Base-by-base conservation (phyloP, 169 alveolate species). In the Plasmodium gallinaceum region DNA sequence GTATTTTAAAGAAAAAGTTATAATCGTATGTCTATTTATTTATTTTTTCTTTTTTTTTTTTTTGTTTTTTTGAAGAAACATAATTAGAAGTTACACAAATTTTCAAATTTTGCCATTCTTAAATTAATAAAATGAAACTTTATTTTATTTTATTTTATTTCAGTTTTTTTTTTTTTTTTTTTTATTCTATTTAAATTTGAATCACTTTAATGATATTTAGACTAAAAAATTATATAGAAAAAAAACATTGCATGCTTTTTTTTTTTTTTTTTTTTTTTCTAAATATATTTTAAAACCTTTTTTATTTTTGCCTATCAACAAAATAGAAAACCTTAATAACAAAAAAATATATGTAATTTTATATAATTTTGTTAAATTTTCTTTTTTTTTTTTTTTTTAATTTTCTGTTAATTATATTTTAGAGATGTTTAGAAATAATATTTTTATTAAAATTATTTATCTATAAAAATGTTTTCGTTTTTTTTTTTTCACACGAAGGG, bases 1-100 rank as follows among this genome's bases (percentile, higher is more conserved):
- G 51, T 16, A 64, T 76, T 65, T 43, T 76, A 42, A 76, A 62
- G 68, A 76, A 46, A 46, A 76, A 32, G 78, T 8, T 7, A 32
- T 32, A 16, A 32, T n/a, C 7, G 32, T 43, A 45, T 69, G 14
- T 43, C 46, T 54, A 69, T 69, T 9, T 68, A 9, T 26, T 68
- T 68, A 10, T 18, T 68, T 18, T 46, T 26, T 42, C 0, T 37
- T 26, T 65, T 65, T 39, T 65, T 2, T 12, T 70, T 70, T 70
- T 70, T 10, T 46, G 12, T 51, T 43, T 18, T 69, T 46, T 46
- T 18, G 39, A 32, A 32, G 39, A 32, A 32, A 32, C 4, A 32
- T 32, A 32, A 1, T 32, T 32, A 32, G 39, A 32, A 32, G 39
- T 32, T 32, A 32, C 39, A 32, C 12, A 37, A 9, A 37, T 65